phyloP scores from a whole-genome alignment of 176 grass and related monocot genomes.

The Musa schizocarpa region DNA sequence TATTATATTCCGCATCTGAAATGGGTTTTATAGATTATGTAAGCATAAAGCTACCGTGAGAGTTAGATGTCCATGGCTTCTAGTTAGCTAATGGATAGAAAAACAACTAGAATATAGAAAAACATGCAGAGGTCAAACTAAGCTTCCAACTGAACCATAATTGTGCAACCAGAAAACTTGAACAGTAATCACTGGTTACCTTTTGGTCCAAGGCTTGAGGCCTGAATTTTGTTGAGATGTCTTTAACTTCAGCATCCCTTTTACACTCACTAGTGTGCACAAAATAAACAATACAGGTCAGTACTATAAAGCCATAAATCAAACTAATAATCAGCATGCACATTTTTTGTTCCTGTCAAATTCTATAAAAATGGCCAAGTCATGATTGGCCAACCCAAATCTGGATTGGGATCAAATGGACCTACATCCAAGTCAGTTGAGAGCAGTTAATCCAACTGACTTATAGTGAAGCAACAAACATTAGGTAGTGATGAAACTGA shows the following conservation, averaged over 20 bases:
- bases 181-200: background rate
- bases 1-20: background rate
- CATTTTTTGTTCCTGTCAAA: no score
- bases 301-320: background rate
- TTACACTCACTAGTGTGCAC: background rate
- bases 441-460: no score
- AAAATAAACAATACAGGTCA: background rate
- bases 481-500: no score
- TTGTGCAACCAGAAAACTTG: background rate
- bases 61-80: background rate
- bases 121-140: background rate
- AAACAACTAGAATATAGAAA: background rate
- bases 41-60: background rate
- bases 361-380: no score
- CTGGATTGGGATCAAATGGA: no score
- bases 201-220: conserved; percentile 3
- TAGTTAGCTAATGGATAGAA: background rate
- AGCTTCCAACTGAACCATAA: background rate
- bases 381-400: no score
- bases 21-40: background rate
- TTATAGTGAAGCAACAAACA: no score
- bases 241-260: background rate
- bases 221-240: background rate
- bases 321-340: background rate
- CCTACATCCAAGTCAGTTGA: no score